These are phyloP conservation scores for Thraustotheca clavata DNA, from an alignment of 352 stramenopile species.

Conservation along the genomic window DNA sequence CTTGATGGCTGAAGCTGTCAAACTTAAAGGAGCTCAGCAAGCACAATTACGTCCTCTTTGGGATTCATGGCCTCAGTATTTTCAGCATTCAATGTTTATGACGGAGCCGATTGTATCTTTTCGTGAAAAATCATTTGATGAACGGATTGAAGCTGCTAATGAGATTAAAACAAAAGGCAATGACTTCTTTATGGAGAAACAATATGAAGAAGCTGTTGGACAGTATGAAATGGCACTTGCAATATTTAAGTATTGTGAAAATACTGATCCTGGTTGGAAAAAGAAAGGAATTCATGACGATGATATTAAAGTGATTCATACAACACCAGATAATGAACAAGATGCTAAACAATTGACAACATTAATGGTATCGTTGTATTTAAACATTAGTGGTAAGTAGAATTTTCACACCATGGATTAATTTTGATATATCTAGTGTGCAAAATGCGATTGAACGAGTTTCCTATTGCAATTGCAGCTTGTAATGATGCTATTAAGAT, in stretches of 20 bases:
- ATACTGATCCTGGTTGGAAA: slow-evolving; percentile 74
- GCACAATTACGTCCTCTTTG: slow-evolving; percentile 59
- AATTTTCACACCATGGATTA: not conserved
- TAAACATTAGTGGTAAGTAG: slow-evolving; percentile 65
- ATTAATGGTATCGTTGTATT: slow-evolving; percentile 62
- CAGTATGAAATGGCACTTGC: slow-evolving; percentile 81
- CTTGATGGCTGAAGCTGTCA: slow-evolving; percentile 79
- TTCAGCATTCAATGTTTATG: slow-evolving; percentile 85
- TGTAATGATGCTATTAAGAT: slow-evolving; percentile 64
- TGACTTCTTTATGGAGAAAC: slow-evolving; percentile 35
- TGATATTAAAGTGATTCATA: slow-evolving; percentile 52
- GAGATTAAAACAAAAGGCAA: slow-evolving; percentile 67
- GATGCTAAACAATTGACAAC: slow-evolving; percentile 40
- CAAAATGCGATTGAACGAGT: slow-evolving; percentile 77
- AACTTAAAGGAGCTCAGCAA: slow-evolving; percentile 78
- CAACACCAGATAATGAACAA: slow-evolving; percentile 34
- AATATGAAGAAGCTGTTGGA: slow-evolving; percentile 59
- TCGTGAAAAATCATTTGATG: slow-evolving; percentile 36
- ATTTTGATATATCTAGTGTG: slow-evolving; percentile 30
- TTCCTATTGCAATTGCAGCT: slow-evolving; percentile 39
- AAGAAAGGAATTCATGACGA: slow-evolving; percentile 81
- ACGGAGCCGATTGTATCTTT: slow-evolving; percentile 52
- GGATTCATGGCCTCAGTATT: slow-evolving; percentile 75
- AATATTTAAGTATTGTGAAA: slow-evolving; percentile 74
- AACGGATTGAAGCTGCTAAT: slow-evolving; percentile 46